Conservation (phyloP, 768 basidiomycete genomes). For the Podaxis rugospora region DNA sequence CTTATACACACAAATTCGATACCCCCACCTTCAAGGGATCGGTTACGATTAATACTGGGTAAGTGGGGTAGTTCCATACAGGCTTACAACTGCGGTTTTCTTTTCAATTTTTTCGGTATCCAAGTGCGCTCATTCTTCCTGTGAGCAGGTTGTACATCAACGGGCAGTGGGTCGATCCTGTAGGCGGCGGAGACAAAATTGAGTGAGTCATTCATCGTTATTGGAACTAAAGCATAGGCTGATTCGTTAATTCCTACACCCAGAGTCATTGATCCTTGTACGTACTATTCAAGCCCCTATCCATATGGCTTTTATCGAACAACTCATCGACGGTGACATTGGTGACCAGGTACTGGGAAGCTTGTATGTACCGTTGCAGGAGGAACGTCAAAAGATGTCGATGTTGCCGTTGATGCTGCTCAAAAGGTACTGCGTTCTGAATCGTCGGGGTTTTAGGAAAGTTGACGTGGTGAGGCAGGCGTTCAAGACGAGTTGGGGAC, state of each 20-base stretch:
- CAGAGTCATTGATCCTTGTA: slow-evolving; percentile 58
- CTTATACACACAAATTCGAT: slow-evolving; percentile 21
- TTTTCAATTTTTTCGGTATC: too few relatives aligned
- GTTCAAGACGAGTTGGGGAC: slow-evolving; percentile 63
- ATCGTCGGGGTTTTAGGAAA: neutral
- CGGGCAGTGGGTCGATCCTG: slow-evolving; percentile 61
- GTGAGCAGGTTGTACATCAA: slow-evolving; percentile 60
- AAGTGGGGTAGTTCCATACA: neutral
- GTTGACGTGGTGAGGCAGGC: slow-evolving; percentile 18
- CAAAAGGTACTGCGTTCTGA: slow-evolving; percentile 36
- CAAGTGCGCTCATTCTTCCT: neutral
- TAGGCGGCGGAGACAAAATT: slow-evolving; percentile 46
- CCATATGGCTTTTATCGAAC: neutral
- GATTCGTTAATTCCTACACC: neutral
- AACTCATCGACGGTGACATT: neutral
- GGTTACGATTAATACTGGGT: slow-evolving; percentile 20
- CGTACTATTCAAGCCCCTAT: slow-evolving; percentile 1
- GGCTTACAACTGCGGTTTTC: slow-evolving; percentile 11
- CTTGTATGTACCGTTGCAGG: slow-evolving; percentile 52
- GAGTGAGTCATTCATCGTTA: slow-evolving; percentile 43
- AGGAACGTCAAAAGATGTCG: slow-evolving; percentile 67
- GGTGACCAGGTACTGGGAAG: slow-evolving; percentile 57
- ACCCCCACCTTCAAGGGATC: slow-evolving; percentile 18
- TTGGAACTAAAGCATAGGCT: neutral
- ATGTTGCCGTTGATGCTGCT: slow-evolving; percentile 68